Base-by-base conservation (phyloP, 2,329 filamentous ascomycete species). In the Pseudocercospora eumusae region DNA sequence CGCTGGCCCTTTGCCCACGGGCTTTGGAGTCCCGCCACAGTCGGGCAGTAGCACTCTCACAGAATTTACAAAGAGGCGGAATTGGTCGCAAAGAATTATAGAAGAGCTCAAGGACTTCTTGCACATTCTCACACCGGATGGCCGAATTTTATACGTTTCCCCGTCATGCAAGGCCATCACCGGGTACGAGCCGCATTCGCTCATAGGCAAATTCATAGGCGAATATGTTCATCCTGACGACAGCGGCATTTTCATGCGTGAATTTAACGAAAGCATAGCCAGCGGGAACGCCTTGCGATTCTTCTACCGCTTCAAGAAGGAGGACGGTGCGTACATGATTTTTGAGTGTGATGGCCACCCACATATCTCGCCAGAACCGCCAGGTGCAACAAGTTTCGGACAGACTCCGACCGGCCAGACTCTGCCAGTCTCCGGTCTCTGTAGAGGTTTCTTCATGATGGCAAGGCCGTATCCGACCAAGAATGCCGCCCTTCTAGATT, bases 281-380 rank as follows among this genome's bases (percentile, higher is more conserved):
- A 90, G 86, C 7, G 91, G 89, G n/a, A 88, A 90, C 68, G 81
- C 87, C 4, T 77, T 97, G 65, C 89, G 90, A 62, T 87, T 96
- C 75, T 96, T 96, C 79, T 95, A 96, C 75, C 88, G 93, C 55
- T 87, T 97, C 73, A 84, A 83, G 72, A 90, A 87, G 75, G 86
- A 86, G 68, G 90, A 95, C 72, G 87, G 86, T 21, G 82, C 81
- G 1, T 96, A 89, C 74, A 82, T 83, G 66, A 91, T 97, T 59
- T 91, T 98, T 73, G 93, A 98, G 78, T 88, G 91, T n/a, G 88
- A 93, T 68, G 93, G 93, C 55, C 93, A 97, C 74, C 90, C 92
- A 11, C 93, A 98, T 78, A 88, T 96, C 64, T 89, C 89, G 36
- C 86, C 84, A 20, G 87, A 90, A 66, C 83, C 83, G 63, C 85